A percentile compares a stretch with the other conserved stretches of the same genome.
Conservation (phyloP, 345 rosid genomes). For the Aethionema arabicum region DNA sequence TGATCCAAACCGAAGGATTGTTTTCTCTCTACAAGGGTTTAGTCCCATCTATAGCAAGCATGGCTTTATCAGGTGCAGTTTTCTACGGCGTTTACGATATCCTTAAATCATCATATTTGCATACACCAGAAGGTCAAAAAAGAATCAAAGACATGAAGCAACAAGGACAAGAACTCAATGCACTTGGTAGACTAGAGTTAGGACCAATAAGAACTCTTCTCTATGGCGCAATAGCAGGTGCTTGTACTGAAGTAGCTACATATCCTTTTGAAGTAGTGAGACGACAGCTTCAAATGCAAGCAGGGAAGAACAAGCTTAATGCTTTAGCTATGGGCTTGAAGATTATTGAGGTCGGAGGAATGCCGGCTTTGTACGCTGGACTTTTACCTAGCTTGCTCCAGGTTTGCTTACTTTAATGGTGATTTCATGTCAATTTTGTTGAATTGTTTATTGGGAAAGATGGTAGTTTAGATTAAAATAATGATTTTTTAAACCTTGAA, state of each 20-base stretch:
- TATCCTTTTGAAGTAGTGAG: slow-evolving; percentile 96
- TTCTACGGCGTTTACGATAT: slow-evolving; percentile 91
- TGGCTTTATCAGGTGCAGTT: slow-evolving; percentile 94
- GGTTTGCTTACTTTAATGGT: slow-evolving; percentile 42
- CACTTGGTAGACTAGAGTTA: slow-evolving; percentile 69
- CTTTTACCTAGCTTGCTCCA: slow-evolving; percentile 85
- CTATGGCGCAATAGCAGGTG: slow-evolving; percentile 86
- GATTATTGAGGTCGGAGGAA: slow-evolving; percentile 77
- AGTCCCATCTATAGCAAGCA: slow-evolving; percentile 69
- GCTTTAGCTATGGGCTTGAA: slow-evolving; percentile 63
- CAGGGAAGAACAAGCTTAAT: slow-evolving; percentile 53
- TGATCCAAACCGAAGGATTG: slow-evolving; percentile 82
- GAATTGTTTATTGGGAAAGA: too few relatives aligned
- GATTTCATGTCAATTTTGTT: too few relatives aligned
- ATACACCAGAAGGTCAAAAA: slow-evolving; percentile 68
- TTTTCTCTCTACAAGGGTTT: slow-evolving; percentile 91
- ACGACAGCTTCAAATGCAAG: slow-evolving; percentile 91
- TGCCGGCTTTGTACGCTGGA: slow-evolving; percentile 85
- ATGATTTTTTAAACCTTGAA: too few relatives aligned
- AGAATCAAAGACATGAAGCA: slow-evolving; percentile 67
- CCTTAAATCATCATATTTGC: slow-evolving; percentile 75
- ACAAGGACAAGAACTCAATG: slow-evolving; percentile 66
- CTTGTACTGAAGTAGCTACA: slow-evolving; percentile 88
- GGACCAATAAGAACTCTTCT: slow-evolving; percentile 78
- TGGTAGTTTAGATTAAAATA: too few relatives aligned